Percentiles rank a stretch among this genome's conserved stretches.
Evolutionary conservation across 1,284 basidiomycete genomes (phyloP).

Genomic region (Ganoderma sinense): DNA sequence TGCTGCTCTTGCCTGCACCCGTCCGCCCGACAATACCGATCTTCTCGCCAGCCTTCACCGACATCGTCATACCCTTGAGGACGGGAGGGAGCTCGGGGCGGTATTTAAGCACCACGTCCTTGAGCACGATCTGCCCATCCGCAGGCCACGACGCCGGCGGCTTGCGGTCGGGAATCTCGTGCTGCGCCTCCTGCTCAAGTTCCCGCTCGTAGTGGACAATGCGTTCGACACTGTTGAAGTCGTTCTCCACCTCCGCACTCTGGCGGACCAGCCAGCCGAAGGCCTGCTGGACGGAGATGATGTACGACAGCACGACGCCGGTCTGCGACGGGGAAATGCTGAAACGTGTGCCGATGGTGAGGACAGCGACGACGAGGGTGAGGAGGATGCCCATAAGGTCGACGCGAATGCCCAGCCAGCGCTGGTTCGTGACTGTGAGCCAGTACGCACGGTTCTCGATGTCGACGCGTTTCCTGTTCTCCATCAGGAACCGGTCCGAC

Average conservation of each 20-base stretch:
- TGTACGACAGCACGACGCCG: constrained; percentile 79
- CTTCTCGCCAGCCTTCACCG: constrained; percentile 82
- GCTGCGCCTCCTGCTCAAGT: constrained; percentile 83
- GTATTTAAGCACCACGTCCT: constrained; percentile 72
- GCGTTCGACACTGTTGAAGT: constrained; percentile 92
- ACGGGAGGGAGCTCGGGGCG: constrained; percentile 76
- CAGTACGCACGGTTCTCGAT: constrained; percentile 92
- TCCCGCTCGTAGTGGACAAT: constrained; percentile 81
- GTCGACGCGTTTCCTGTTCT: constrained; percentile 84
- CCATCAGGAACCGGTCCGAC: constrained; percentile 68
- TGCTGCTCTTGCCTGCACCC: constrained; percentile 79
- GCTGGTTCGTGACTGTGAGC: constrained; percentile 85
- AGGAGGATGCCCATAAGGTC: constrained; percentile 85
- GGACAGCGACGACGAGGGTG: constrained; percentile 81
- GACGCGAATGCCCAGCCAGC: constrained; percentile 90
- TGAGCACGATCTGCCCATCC: constrained; percentile 66
- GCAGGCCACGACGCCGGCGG: constrained; percentile 76
- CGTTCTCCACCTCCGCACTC: constrained; percentile 87
- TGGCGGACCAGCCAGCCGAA: constrained; percentile 90
- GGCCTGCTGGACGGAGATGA: constrained; percentile 75
- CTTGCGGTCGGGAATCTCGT: constrained; percentile 65
- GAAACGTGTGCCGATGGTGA: constrained; percentile 79
- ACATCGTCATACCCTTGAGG: constrained; percentile 72
- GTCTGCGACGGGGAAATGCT: constrained; percentile 83
- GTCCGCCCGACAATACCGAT: constrained; percentile 88